Percentiles rank a stretch among this genome's conserved stretches.
phyloP scores from a whole-genome alignment of 441 rosid genomes.

The Mallotus repandus region DNA sequence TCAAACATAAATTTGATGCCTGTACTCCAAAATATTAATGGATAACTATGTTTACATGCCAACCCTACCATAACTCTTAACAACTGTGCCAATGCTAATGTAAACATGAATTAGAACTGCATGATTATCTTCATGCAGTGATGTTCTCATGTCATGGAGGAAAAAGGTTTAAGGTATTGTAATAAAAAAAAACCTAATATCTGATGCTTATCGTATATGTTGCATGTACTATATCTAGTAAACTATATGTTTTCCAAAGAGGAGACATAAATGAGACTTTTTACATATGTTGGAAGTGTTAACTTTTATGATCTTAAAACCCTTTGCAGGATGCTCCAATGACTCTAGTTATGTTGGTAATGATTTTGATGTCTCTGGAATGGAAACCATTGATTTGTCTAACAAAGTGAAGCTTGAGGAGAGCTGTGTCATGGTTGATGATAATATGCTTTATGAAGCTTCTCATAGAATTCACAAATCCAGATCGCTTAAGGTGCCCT shows the following conservation, averaged over 20 bases:
- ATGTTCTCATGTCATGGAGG: neutral
- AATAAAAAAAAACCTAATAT: neutral
- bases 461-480: constrained; percentile 41
- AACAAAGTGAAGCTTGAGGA: constrained; percentile 44
- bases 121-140: neutral
- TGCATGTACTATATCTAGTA: neutral
- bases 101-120: neutral
- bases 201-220: neutral
- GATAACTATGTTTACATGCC: neutral
- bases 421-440: constrained; percentile 36
- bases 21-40: neutral
- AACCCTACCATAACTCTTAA: neutral
- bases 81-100: neutral
- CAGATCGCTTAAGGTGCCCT: constrained; percentile 65
- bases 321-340: constrained; percentile 34
- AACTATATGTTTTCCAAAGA: neutral
- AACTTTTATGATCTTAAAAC: constrained; percentile 18
- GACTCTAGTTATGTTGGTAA: constrained; percentile 18
- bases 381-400: constrained; percentile 52
- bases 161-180: neutral
- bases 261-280: neutral
- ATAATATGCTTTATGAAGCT: constrained; percentile 47
- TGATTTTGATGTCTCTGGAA: constrained; percentile 29
- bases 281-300: constrained; percentile 12
- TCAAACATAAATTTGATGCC: neutral